Evolutionary conservation across 345 rosid genomes (phyloP), one percentile per base, ranked within the genome.

Genomic region (Abelmoschus esculentus): DNA sequence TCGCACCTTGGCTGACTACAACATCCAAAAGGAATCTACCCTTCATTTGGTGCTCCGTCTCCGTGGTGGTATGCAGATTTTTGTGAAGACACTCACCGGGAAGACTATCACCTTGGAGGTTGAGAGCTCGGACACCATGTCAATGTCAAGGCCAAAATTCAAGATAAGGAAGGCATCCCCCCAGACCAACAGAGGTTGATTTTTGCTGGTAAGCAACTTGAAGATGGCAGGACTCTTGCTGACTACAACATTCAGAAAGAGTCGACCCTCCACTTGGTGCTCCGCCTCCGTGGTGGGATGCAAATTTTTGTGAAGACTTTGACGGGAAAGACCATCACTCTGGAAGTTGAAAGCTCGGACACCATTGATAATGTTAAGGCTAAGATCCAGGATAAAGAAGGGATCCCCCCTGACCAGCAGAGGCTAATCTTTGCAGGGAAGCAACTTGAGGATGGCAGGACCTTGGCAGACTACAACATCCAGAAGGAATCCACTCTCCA

Each of bases 401-500:
- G 65, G 18, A 60, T 60, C 1, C 65, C 65, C 26, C 65, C 46
- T 1, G 65, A 60, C 46, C 65, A 60, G 65, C 65, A 60, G 65
- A 60, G 65, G 44, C 44, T 60, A 22, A 60, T 60, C 44, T 60
- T 60, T 34, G 65, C 65, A 7, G 65, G 66, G 46, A 61, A 61
- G 66, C 66, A 61, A 34, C 66, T 61, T n/a, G 66, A 61, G 36
- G 66, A 61, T 61, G 66, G 66, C 3, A 61, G 66, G 66, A 61
- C 66, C 28, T 1, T 61, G 46, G 66, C 66, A n/a, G 66, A 61
- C 47, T 61, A 36, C 47, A 61, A 61, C 66, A 61, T 61, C 14
- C 66, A 61, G 66, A 61, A 61, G 28, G 66, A 61, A 61, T 61
- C 47, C 8, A 61, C 66, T 36, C 18, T 61, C 46, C 66, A 61